Conservation (phyloP, 805 yeast genomes). For the Candida suzukii region DNA sequence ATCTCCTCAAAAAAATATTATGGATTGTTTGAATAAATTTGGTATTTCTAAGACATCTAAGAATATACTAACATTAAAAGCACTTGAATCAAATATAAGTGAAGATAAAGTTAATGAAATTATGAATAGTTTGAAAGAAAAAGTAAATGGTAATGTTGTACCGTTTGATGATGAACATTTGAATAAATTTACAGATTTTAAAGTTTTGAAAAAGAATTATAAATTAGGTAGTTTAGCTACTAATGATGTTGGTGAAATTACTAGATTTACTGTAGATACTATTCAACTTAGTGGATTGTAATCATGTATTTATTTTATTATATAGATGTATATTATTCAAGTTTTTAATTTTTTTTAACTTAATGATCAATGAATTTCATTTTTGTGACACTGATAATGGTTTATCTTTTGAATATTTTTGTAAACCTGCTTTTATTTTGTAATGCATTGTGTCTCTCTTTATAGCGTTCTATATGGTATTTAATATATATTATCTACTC, state of each 20-base stretch:
- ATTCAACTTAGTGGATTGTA: conserved; percentile 22
- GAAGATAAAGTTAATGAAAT: conserved; percentile 12
- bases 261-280: conserved; percentile 16
- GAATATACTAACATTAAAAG: conserved; percentile 45
- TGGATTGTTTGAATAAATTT: conserved; percentile 63
- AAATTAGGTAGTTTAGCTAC: conserved; percentile 14
- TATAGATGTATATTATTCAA: too few species aligned
- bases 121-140: conserved; percentile 9
- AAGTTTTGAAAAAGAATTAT: conserved; percentile 16
- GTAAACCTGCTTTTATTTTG: too few species aligned
- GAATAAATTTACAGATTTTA: conserved; percentile 24
- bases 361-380: too few species aligned
- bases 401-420: too few species aligned
- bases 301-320: neutral
- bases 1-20: conserved; percentile 63
- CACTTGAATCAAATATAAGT: conserved; percentile 21
- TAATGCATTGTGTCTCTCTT: too few species aligned
- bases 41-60: conserved; percentile 51
- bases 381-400: too few species aligned
- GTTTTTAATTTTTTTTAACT: too few species aligned
- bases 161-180: conserved; percentile 27
- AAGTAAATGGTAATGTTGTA: conserved; percentile 28
- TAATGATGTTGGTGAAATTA: conserved; percentile 12
- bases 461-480: too few species aligned
- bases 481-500: too few species aligned